Percentiles rank a stretch among this genome's conserved stretches.
These are phyloP conservation scores for Diaporthe australafricana DNA, from an alignment of 2,329 filamentous ascomycete species.

Conservation along the genomic window DNA sequence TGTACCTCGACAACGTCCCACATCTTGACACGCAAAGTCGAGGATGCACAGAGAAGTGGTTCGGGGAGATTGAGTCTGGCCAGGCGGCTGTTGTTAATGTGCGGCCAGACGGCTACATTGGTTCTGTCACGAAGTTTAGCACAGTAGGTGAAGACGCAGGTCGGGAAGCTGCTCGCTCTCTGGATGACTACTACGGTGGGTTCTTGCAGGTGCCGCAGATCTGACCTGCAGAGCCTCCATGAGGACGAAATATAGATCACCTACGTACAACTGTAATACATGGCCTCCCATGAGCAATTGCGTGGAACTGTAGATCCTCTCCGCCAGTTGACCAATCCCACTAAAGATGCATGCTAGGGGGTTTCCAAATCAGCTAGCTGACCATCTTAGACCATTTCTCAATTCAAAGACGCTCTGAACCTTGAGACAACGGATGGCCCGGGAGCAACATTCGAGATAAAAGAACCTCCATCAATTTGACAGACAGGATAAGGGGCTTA, in stretches of 20 bases:
- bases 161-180: conserved; percentile 60
- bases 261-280: no score
- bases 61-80: conserved; percentile 65
- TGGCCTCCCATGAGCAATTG: no score
- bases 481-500: neutral
- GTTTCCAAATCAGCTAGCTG: no score
- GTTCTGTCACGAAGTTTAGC: conserved; percentile 67
- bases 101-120: conserved; percentile 80
- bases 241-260: neutral
- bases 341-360: no score
- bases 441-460: no score
- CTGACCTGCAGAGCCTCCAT: neutral
- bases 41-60: conserved; percentile 75
- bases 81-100: conserved; percentile 76
- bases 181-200: conserved; percentile 65
- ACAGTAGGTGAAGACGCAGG: conserved; percentile 45
- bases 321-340: no score
- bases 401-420: no score
- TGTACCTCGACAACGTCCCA: conserved; percentile 76
- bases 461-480: no score
- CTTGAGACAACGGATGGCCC: no score
- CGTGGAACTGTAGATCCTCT: no score
- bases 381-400: no score
- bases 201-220: conserved; percentile 61
- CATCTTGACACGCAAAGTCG: conserved; percentile 63